A percentile compares a stretch with the other conserved stretches of the same genome.
These are phyloP conservation scores for Pulveroboletus sp. DNA, from an alignment of 768 basidiomycete species.

Conservation along the genomic window DNA sequence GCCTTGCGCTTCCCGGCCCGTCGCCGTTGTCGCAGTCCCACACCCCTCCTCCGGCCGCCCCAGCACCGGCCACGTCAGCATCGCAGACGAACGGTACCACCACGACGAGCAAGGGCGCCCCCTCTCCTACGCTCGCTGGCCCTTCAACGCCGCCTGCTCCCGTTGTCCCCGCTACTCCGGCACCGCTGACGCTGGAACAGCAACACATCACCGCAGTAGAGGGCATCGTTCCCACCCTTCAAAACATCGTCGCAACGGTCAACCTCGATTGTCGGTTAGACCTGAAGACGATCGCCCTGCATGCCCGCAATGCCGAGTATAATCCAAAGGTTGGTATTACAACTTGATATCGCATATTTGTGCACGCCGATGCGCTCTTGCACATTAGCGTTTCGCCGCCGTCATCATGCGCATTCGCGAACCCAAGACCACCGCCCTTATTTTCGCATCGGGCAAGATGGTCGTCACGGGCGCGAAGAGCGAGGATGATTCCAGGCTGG, in stretches of 20 bases:
- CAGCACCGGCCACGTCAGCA: conserved; percentile 4
- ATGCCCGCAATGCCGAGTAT: conserved; percentile 98
- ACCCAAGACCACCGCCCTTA: conserved; percentile 98
- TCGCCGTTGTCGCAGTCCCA: conserved; percentile 50
- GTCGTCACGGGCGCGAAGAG: conserved; percentile 99
- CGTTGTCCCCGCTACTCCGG: conserved; percentile 64
- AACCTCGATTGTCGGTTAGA: conserved; percentile 96
- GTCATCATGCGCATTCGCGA: conserved; percentile 99
- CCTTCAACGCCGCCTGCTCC: conserved; percentile 52
- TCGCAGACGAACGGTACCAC: conserved; percentile 30
- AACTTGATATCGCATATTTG: conserved; percentile 33
- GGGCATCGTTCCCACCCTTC: conserved; percentile 97
- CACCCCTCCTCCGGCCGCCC: conserved; percentile 27
- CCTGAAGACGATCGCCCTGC: conserved; percentile 96
- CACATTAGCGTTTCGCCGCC: conserved; percentile 96
- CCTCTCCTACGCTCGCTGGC: conserved; percentile 47
- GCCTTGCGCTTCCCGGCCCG: conserved; percentile 51
- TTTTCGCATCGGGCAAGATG: conserved; percentile 99
- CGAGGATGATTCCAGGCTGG: conserved; percentile 94
- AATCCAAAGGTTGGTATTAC: conserved; percentile 94
- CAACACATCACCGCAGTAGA: conserved; percentile 96
- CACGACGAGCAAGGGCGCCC: conserved; percentile 28
- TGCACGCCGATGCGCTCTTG: conserved; percentile 59
- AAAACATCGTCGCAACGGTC: conserved; percentile 99
- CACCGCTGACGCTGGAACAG: conserved; percentile 78